These are phyloP conservation scores for Cercospora sp. DNA, from an alignment of 2,329 filamentous ascomycete genomes.

Conservation along the genomic window DNA sequence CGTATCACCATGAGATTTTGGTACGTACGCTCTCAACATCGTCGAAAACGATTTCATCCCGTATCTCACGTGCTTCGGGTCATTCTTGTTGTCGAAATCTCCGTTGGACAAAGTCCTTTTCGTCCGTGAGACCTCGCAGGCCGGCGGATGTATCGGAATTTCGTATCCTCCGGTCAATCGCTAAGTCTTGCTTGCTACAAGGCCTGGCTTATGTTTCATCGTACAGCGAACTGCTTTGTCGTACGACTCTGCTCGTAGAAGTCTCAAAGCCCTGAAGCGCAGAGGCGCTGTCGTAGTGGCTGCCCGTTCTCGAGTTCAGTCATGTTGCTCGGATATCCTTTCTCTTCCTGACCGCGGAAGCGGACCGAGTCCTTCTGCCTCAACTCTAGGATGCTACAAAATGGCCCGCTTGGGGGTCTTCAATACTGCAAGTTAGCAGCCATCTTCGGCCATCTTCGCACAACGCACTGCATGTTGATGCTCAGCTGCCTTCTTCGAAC, in stretches of 20 bases:
- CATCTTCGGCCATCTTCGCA: background rate
- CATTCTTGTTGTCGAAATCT: background rate
- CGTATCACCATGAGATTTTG: background rate
- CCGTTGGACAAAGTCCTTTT: background rate
- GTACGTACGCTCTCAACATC: background rate
- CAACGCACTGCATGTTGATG: background rate
- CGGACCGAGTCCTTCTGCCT: background rate
- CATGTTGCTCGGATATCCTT: background rate
- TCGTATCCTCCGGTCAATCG: background rate
- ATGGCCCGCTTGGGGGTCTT: too few species aligned
- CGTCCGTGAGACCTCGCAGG: background rate
- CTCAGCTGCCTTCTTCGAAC: background rate
- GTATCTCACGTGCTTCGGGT: background rate
- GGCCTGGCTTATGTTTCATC: background rate
- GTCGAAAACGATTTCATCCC: background rate
- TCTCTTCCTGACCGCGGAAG: background rate
- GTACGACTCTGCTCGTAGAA: background rate
- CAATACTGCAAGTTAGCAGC: background rate
- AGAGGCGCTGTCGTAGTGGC: background rate
- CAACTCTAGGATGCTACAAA: too few species aligned
- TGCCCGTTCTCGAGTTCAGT: background rate
- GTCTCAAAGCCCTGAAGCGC: background rate
- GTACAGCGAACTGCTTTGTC: background rate
- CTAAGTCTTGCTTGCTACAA: background rate
- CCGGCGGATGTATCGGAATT: background rate